Evolutionary conservation across 345 rosid genomes (phyloP).

Genomic region (Arabis alpina): DNA sequence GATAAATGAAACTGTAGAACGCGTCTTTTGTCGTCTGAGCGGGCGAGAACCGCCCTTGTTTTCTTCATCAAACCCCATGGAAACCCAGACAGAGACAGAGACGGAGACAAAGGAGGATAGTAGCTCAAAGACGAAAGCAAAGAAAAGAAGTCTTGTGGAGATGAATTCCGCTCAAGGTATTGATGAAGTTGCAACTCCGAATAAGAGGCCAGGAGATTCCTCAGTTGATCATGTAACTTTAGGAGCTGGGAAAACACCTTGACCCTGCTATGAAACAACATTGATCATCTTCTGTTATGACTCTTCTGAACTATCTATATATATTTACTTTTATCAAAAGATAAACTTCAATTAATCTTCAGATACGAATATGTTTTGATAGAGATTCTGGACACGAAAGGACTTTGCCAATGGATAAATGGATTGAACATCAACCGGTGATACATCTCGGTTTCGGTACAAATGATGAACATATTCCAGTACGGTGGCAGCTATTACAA

Average conservation of each 20-base stretch:
- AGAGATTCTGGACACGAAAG: no score
- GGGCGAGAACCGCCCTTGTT: conserved; percentile 77
- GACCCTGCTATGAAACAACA: conserved; percentile 19
- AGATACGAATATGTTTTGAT: no score
- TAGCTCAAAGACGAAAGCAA: conserved; percentile 51
- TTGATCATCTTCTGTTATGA: conserved; percentile 4
- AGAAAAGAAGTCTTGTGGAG: conserved; percentile 62
- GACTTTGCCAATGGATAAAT: no score
- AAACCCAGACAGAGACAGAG: conserved; percentile 46
- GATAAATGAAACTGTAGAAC: conserved; percentile 65
- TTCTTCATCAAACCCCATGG: conserved; percentile 47
- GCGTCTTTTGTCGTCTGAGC: conserved; percentile 74
- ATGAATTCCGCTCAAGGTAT: conserved; percentile 48
- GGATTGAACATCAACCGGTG: no score
- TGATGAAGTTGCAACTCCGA: conserved; percentile 45
- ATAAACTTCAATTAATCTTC: no score
- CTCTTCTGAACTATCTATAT: not conserved
- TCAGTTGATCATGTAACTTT: conserved; percentile 1
- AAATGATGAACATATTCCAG: no score
- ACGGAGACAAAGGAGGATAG: conserved; percentile 45
- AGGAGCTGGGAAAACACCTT: conserved; percentile 28
- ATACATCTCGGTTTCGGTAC: no score
- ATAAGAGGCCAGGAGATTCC: conserved; percentile 37
- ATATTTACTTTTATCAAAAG: no score
- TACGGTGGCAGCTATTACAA: no score